Percentiles rank a stretch among this genome's conserved stretches.
Conservation (phyloP, 2,329 filamentous ascomycete species). For the Aspergillus pseudoterreus region DNA sequence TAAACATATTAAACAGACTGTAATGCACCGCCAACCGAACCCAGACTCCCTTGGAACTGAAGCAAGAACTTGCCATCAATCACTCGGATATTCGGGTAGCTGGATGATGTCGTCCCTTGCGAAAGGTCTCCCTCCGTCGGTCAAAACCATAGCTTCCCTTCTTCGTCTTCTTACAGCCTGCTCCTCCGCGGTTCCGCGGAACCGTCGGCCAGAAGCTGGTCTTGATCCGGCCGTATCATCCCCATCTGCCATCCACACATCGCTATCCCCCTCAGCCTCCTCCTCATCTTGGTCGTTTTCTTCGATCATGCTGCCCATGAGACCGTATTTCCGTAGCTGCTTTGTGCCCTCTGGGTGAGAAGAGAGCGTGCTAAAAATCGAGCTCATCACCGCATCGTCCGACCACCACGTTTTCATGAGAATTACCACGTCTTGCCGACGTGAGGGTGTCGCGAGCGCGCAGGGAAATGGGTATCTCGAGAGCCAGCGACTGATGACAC, state of each 20-base stretch:
- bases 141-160: conserved; percentile 85
- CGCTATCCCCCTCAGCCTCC: conserved; percentile 41
- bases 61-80: conserved; percentile 18
- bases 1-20: conserved; percentile 16
- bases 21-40: not conserved
- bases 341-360: conserved; percentile 36
- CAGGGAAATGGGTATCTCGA: conserved; percentile 67
- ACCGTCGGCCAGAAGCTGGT: conserved; percentile 28
- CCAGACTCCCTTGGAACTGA: conserved; percentile 2
- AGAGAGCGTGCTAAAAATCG: conserved; percentile 39
- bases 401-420: conserved; percentile 41
- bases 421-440: conserved; percentile 36
- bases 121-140: conserved; percentile 75
- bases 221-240: conserved; percentile 47
- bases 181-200: conserved; percentile 47
- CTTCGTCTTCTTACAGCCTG: conserved; percentile 70
- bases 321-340: conserved; percentile 40
- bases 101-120: conserved; percentile 77
- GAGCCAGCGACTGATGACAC: conserved; percentile 71
- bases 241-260: conserved; percentile 52
- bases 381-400: conserved; percentile 43
- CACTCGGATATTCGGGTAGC: conserved; percentile 36
- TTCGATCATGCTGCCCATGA: conserved; percentile 41
- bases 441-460: conserved; percentile 47
- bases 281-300: conserved; percentile 50